These are phyloP conservation scores for Eimeria brunetti DNA, from an alignment of 169 alveolate genomes.

Conservation along the genomic window DNA sequence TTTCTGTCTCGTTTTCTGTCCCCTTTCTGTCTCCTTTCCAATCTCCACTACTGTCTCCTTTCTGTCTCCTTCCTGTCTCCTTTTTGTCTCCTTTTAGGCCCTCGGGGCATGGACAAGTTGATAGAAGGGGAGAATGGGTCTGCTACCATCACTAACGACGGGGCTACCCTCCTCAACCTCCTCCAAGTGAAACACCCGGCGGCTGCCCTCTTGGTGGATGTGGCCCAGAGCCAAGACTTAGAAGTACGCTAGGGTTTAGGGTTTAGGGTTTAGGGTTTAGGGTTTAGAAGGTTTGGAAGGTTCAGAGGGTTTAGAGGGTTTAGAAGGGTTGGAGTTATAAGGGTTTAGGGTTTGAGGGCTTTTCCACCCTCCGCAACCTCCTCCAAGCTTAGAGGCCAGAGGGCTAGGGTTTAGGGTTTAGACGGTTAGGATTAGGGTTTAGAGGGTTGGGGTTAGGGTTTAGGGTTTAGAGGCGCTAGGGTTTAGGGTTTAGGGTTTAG, in stretches of 20 bases:
- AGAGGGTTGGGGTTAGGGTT: background rate
- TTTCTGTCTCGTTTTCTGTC: too few species aligned
- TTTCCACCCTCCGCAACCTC: too few species aligned
- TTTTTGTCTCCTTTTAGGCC: slow-evolving; percentile 90
- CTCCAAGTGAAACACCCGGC: slow-evolving; percentile 96
- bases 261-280: slow-evolving; percentile 23
- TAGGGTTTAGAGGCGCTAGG: background rate
- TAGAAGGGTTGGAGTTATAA: too few species aligned
- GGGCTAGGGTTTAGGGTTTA: slow-evolving; percentile 4
- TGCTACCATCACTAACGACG: slow-evolving; percentile 98
- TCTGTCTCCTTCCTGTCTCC: too few species aligned
- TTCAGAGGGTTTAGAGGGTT: too few species aligned
- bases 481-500: background rate
- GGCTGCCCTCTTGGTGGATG: slow-evolving; percentile 97
- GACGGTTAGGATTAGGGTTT: background rate
- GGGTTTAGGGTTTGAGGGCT: too few species aligned
- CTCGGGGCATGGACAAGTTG: slow-evolving; percentile 99
- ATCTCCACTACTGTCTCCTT: too few species aligned
- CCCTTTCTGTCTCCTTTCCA: too few species aligned
- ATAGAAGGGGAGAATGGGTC: slow-evolving; percentile 93
- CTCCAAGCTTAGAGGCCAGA: too few species aligned
- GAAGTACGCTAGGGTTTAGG: slow-evolving; percentile 95
- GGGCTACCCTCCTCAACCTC: slow-evolving; percentile 98
- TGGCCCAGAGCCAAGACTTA: slow-evolving; percentile 98
- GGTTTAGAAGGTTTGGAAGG: too few species aligned